A percentile compares a stretch with the other conserved stretches of the same genome.
phyloP scores from a whole-genome alignment of 2,329 filamentous ascomycete species.

The Cordyceps militaris region DNA sequence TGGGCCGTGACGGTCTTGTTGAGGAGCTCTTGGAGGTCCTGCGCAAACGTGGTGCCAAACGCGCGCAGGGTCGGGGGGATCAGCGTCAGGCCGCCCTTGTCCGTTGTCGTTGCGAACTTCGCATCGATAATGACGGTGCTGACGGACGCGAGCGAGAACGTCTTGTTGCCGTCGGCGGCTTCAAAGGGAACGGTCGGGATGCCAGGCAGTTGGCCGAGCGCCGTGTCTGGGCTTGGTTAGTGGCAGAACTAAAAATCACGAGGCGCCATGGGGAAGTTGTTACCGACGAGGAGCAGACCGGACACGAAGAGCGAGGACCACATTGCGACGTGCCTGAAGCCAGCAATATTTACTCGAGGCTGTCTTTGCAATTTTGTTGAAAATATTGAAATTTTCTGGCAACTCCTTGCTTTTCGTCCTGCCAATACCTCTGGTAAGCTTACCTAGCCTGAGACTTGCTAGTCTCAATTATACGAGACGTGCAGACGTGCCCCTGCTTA shows the following conservation, averaged over 20 bases:
- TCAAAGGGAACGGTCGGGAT: constrained; percentile 30
- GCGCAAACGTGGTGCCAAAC: constrained; percentile 39
- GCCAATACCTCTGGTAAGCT: neutral
- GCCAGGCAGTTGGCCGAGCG: constrained; percentile 15
- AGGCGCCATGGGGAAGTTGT: neutral
- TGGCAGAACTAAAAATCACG: neutral
- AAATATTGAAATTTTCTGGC: too few relatives aligned
- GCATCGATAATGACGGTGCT: constrained; percentile 36
- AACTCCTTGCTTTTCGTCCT: too few relatives aligned
- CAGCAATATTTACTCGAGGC: neutral
- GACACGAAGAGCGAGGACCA: neutral
- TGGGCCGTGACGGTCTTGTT: constrained; percentile 23
- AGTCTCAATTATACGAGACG: too few relatives aligned
- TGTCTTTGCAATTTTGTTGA: too few relatives aligned
- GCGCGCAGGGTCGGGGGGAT: constrained; percentile 42
- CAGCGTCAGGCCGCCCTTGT: constrained; percentile 39
- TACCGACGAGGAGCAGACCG: neutral
- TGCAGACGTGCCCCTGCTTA: neutral
- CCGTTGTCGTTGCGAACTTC: constrained; percentile 30
- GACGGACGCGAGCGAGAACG: constrained; percentile 22
- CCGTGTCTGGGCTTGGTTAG: constrained; percentile 1
- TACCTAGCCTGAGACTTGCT: neutral
- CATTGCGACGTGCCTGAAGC: neutral
- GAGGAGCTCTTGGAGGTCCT: constrained; percentile 24
- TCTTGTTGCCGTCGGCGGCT: constrained; percentile 16